Conservation (phyloP, 208 protist genomes). For the Acanthamoeba healyi region DNA sequence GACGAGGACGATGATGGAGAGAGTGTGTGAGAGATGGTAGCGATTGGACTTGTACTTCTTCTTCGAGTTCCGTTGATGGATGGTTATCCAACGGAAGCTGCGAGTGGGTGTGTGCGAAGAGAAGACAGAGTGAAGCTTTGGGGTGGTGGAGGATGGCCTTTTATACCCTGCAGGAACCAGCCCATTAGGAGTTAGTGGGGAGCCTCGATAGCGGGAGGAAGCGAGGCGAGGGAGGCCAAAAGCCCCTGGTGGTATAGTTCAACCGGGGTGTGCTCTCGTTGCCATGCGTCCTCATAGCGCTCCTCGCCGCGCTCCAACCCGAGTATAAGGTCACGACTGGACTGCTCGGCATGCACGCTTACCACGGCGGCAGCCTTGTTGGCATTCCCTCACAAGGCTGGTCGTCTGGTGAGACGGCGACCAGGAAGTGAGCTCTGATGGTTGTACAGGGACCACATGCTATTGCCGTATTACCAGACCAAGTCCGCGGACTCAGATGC, state of each 20-base stretch:
- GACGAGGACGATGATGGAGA: neutral
- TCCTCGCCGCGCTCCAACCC: neutral
- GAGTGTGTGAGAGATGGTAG: too few species aligned
- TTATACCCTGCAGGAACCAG: neutral
- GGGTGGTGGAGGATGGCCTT: neutral
- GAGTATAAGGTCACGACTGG: too few species aligned
- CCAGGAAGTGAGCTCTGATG: too few species aligned
- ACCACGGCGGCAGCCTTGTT: too few species aligned
- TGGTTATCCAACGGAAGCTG: conserved; percentile 53
- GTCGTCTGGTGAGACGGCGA: too few species aligned
- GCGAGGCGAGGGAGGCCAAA: too few species aligned
- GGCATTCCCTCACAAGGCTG: too few species aligned
- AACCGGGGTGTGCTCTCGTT: neutral
- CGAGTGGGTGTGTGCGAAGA: conserved; percentile 7
- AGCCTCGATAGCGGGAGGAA: neutral
- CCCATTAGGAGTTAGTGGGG: neutral
- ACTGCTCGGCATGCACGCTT: too few species aligned
- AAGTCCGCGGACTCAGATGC: too few species aligned
- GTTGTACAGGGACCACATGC: too few species aligned
- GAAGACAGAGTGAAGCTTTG: conserved; percentile 24
- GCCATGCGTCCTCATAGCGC: neutral
- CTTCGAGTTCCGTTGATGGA: neutral
- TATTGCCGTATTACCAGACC: too few species aligned
- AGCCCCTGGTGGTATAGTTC: neutral
- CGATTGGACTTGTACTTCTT: conserved; percentile 72